Conservation (phyloP, 2,329 filamentous ascomycete species). For the Anthostomella pinea region DNA sequence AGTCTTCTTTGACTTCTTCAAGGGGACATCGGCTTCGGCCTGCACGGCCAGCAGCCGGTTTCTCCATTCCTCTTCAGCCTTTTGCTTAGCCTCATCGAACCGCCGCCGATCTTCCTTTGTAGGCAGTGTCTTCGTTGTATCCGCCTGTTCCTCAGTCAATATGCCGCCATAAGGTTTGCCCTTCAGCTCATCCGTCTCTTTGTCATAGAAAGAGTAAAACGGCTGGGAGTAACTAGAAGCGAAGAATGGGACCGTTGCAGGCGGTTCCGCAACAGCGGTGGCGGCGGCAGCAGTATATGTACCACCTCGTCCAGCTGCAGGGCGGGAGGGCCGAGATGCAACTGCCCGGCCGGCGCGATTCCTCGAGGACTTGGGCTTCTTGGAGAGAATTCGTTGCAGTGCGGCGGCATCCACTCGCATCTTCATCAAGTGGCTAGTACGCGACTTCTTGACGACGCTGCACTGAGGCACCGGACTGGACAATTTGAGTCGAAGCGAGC, state of each 20-base stretch:
- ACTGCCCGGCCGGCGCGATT: constrained; percentile 42
- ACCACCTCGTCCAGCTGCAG: constrained; percentile 24
- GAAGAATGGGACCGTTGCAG: constrained; percentile 56
- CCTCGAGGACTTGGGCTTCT: constrained; percentile 56
- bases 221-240: constrained; percentile 66
- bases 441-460: constrained; percentile 40
- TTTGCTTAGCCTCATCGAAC: constrained; percentile 87
- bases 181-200: constrained; percentile 83
- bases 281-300: constrained; percentile 31
- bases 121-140: constrained; percentile 86
- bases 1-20: constrained; percentile 68
- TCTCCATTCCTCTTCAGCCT: constrained; percentile 90
- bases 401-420: constrained; percentile 57
- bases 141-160: constrained; percentile 81
- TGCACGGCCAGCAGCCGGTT: constrained; percentile 59
- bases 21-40: constrained; percentile 58
- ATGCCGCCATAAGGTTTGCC: constrained; percentile 96
- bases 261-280: constrained; percentile 35
- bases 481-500: constrained; percentile 57
- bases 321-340: constrained; percentile 32
- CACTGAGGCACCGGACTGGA: constrained; percentile 38
- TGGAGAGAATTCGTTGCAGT: constrained; percentile 58
- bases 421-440: constrained; percentile 51
- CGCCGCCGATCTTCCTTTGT: constrained; percentile 74
- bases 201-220: constrained; percentile 86